Evolutionary conservation across 108 stramenopile genomes (phyloP), one percentile per base, ranked within the genome.

Genomic region (Asterionellopsis glacialis): DNA sequence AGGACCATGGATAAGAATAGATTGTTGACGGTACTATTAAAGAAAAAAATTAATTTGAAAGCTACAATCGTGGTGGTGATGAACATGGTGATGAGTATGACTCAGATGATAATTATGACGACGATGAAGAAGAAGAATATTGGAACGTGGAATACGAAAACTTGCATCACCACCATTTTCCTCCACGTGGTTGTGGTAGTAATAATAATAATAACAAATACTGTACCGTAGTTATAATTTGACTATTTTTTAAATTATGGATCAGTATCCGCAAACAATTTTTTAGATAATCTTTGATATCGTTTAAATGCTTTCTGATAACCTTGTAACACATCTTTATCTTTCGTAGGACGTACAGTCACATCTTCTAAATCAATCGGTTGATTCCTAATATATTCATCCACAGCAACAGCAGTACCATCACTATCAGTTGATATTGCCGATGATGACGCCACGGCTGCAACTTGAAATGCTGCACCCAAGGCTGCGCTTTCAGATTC

Each of bases 381-480:
- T 53, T 53, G 51, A 25, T 24, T 9, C 23, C 1, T 14, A 53
- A 53, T 53, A 25, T 23, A 53, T 53, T 53, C 4, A 24, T 23
- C 39, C 1, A 58, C 39, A 14, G 27, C 1, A 45, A 45, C 9
- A 4, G 33, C 33, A 33, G 2, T 7, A 6, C 57, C 16, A 33
- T 45, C 14, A 33, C 7, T 33, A 33, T 7, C 33, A 33, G 2
- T 33, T n/a, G n/a, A n/a, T n/a, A 33, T 33, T 2, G 33, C n/a
- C n/a, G 33, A 33, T 7, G 33, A 33, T 2, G 45, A 47, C 9
- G 66, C 66, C 1, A 25, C 57, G 1, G 66, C 66, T 12, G 58
- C 66, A n/a, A 57, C 66, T 61, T 67, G 66, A 24, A 67, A 61
- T 18, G 66, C 66, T 3, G 66, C 66, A 13, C 66, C 66, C 16